Percentiles rank a stretch among this genome's conserved stretches.
Conservation (phyloP, 495 filamentous ascomycete genomes). For the Paragyromitra xinjiangensis region DNA sequence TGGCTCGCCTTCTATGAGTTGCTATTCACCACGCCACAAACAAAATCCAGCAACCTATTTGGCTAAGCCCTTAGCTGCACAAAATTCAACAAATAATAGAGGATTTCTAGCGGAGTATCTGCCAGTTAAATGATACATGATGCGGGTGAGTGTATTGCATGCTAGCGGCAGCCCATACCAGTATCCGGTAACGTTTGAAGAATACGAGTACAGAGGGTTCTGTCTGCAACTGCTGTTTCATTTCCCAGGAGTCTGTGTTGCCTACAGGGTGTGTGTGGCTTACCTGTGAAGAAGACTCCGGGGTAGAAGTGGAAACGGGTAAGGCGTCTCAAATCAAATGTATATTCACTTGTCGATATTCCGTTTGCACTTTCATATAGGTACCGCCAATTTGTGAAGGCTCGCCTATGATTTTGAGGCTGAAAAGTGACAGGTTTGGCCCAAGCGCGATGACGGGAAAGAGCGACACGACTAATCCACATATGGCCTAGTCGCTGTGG, state of each 20-base stretch:
- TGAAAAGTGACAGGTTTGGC: conserved; percentile 50
- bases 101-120: too few relatives aligned
- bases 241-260: conserved; percentile 8
- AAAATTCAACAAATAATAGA: too few relatives aligned
- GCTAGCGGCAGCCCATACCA: too few relatives aligned
- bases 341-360: background rate
- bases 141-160: too few relatives aligned
- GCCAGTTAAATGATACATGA: too few relatives aligned
- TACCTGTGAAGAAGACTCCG: background rate
- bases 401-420: conserved; percentile 20
- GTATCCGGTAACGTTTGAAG: too few relatives aligned
- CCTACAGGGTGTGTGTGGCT: background rate
- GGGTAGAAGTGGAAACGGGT: background rate
- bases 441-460: conserved; percentile 46
- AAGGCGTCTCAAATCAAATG: background rate
- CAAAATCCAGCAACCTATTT: too few relatives aligned
- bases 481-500: conserved; percentile 38
- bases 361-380: background rate
- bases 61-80: too few relatives aligned
- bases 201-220: background rate
- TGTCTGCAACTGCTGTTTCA: background rate
- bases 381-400: background rate
- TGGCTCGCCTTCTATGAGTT: too few relatives aligned
- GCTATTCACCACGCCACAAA: too few relatives aligned
- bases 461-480: conserved; percentile 12